Base-by-base conservation (phyloP, 2,329 filamentous ascomycete species). In the Phoma sp. region DNA sequence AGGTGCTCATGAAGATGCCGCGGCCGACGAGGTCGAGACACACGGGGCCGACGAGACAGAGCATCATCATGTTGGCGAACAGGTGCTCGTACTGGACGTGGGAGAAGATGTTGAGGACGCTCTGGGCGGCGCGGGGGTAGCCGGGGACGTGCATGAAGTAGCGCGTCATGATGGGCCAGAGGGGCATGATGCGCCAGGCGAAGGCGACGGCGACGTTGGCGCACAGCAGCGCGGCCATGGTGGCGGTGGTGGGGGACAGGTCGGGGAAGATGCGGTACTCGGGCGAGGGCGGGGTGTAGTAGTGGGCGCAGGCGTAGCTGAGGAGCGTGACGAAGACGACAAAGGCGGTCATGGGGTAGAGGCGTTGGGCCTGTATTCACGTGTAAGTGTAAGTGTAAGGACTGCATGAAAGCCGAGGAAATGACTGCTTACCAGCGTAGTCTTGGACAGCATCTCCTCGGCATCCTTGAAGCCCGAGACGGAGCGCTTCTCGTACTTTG, bases 41-140 rank as follows among this genome's bases (percentile, higher is more conserved):
- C 1, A 61, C 64, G 29, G 83, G 82, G 22, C 89, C 91, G 17
- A 92, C 79, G 66, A 90, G 78, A 78, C 82, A 88, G 4, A 94
- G 78, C 36, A 83, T 77, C 8, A 82, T 63, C 83, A 90, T 86
- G 75, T 94, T 94, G 37, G 80, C 70, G 22, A 80, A 19, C 2
- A 75, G 51, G 52, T 95, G 91, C 41, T 74, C 67, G 17, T 86
- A 61, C 3, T 74, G 76, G 49, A 89, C 84, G 76, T 95, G 91
- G 19, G 87, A 89, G 77, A 92, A 90, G 44, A 85, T 77, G 62
- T 85, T 85, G 31, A 85, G 84, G 25, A 94, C 67, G 58, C 90
- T 73, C 59, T 84, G 82, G 19, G 85, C 54, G 4, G 88, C 82
- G 58, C 82, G 82, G 8, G 90, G 88, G 46, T 86, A 86, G 6